Evolutionary conservation across 2,329 filamentous ascomycete genomes (phyloP).

Genomic region (Diaporthe aspalathi): DNA sequence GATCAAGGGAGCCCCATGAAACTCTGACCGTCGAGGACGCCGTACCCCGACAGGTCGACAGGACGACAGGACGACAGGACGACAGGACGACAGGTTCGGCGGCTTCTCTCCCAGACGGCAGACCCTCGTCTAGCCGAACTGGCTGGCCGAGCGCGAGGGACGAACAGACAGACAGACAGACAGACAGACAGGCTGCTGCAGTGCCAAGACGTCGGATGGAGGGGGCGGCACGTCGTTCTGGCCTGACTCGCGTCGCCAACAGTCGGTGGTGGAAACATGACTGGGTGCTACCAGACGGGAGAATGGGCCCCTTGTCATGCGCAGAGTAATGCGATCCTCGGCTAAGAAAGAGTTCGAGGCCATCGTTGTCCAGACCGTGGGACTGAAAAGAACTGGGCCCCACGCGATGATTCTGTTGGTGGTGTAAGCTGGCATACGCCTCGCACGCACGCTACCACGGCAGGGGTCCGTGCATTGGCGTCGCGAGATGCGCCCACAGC

Average conservation of each 20-base stretch:
- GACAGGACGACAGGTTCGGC: slow-evolving; percentile 16
- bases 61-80: no score
- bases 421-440: not conserved
- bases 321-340: slow-evolving; percentile 33
- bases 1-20: slow-evolving; percentile 16
- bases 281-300: slow-evolving; percentile 13
- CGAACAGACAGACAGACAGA: not conserved
- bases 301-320: slow-evolving; percentile 5
- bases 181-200: not conserved
- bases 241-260: slow-evolving; percentile 26
- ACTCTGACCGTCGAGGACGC: slow-evolving; percentile 9
- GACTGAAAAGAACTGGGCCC: not conserved
- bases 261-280: not conserved
- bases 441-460: not conserved
- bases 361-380: slow-evolving; percentile 22
- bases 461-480: slow-evolving; percentile 16
- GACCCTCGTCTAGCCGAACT: slow-evolving; percentile 3
- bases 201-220: not conserved
- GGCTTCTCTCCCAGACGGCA: not conserved
- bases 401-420: not conserved
- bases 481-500: slow-evolving; percentile 4
- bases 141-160: not conserved
- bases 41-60: slow-evolving; percentile 11
- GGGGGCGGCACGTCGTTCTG: not conserved
- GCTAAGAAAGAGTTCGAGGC: slow-evolving; percentile 11